These are phyloP conservation scores for Monosporascus cannonballus DNA, from an alignment of 2,329 filamentous ascomycete species.

Conservation along the genomic window DNA sequence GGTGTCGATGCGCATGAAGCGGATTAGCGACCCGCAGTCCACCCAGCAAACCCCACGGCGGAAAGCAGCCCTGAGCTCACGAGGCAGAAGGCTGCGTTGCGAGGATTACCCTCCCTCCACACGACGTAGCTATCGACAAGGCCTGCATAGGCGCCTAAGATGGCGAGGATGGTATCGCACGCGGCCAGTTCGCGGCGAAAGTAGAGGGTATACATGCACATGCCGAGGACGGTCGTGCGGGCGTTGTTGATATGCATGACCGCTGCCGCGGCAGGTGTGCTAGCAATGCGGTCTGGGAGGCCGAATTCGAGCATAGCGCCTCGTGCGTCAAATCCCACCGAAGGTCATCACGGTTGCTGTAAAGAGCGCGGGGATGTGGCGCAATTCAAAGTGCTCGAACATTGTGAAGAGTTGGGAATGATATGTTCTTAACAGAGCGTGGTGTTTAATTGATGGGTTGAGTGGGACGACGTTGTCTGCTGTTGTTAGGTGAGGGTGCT, in stretches of 20 bases:
- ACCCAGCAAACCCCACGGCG: slow-evolving; percentile 6
- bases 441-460: not conserved
- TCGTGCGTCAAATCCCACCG: slow-evolving; percentile 18
- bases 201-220: slow-evolving; percentile 16
- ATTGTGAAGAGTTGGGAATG: slow-evolving; percentile 1
- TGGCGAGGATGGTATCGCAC: slow-evolving; percentile 18
- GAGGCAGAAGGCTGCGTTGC: slow-evolving; percentile 14
- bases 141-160: slow-evolving; percentile 18
- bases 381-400: slow-evolving; percentile 5
- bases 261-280: slow-evolving; percentile 9
- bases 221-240: slow-evolving; percentile 18
- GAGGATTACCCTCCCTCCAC: slow-evolving; percentile 16
- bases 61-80: slow-evolving; percentile 10
- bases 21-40: slow-evolving; percentile 2
- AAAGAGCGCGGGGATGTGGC: slow-evolving; percentile 10
- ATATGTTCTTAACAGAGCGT: not conserved
- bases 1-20: not conserved
- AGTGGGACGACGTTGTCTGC: not conserved
- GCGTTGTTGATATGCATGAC: slow-evolving; percentile 16
- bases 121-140: slow-evolving; percentile 21
- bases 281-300: slow-evolving; percentile 15
- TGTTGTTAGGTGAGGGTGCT: not conserved
- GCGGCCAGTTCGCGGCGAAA: slow-evolving; percentile 8
- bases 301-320: slow-evolving; percentile 21
- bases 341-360: slow-evolving; percentile 15